Evolutionary conservation across 2,329 filamentous ascomycete genomes (phyloP).

Genomic region (Xylaria sp.): DNA sequence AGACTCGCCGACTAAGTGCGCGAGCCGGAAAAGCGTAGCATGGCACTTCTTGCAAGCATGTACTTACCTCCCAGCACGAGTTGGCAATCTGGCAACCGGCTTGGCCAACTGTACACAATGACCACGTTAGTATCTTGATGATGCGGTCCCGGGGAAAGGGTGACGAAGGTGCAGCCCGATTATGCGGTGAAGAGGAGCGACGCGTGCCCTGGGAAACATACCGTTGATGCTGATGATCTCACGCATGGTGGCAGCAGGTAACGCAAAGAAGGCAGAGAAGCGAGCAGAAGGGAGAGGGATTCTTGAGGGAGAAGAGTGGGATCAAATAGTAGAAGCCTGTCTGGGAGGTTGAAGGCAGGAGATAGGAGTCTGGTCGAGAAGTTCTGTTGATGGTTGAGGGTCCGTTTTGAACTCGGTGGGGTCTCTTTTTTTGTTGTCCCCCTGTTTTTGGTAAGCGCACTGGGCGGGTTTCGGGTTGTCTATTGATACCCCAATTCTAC

Average conservation of each 20-base stretch:
- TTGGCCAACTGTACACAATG: conserved; percentile 85
- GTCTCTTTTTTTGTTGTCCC: conserved; percentile 45
- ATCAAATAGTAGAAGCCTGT: conserved; percentile 42
- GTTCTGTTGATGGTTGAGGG: conserved; percentile 41
- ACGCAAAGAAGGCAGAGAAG: conserved; percentile 49
- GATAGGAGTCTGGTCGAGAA: conserved; percentile 38
- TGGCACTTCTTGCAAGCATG: conserved; percentile 12
- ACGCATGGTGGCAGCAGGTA: conserved; percentile 79
- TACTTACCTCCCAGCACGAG: conserved; percentile 99
- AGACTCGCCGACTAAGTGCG: conserved; percentile 27
- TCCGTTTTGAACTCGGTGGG: conserved; percentile 42
- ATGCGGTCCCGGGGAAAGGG: no score
- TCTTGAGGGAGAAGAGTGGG: conserved; percentile 37
- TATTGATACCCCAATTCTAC: conserved; percentile 36
- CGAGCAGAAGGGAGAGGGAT: conserved; percentile 45
- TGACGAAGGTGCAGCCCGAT: conserved; percentile 40
- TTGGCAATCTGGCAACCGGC: conserved; percentile 99
- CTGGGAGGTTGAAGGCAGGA: conserved; percentile 37
- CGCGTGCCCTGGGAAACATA: conserved; percentile 63
- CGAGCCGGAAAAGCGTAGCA: conserved; percentile 23
- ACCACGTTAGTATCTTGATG: conserved; percentile 61
- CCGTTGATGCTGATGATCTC: conserved; percentile 99
- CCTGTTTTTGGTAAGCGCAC: conserved; percentile 46
- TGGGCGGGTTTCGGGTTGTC: conserved; percentile 40
- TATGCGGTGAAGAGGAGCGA: conserved; percentile 58